phyloP scores from a whole-genome alignment of 2,329 filamentous ascomycete species.

The Xylariaceae sp. region DNA sequence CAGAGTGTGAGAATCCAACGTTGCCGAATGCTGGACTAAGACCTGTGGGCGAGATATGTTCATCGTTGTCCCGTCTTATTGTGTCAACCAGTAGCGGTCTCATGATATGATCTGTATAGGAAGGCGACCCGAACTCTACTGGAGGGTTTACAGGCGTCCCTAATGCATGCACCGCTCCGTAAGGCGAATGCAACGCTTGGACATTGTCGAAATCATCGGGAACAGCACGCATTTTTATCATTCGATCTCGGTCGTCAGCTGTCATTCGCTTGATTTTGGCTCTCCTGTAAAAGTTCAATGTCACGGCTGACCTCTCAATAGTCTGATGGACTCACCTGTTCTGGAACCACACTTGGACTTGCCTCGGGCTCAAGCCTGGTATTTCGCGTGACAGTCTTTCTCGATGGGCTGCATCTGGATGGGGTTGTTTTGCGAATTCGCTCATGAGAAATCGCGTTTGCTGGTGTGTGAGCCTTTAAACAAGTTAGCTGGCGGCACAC shows the following conservation, averaged over 20 bases:
- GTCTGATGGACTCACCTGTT: conserved; percentile 66
- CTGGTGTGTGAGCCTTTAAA: conserved; percentile 78
- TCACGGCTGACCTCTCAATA: not conserved
- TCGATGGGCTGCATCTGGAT: conserved; percentile 87
- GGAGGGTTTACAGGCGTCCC: conserved; percentile 48
- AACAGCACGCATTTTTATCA: conserved; percentile 70
- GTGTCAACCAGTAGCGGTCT: conserved; percentile 67
- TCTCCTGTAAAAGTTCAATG: conserved; percentile 44
- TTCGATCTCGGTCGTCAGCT: conserved; percentile 66
- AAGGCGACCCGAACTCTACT: conserved; percentile 46
- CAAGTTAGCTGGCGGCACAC: conserved; percentile 33
- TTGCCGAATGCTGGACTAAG: conserved; percentile 66
- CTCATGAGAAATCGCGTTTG: conserved; percentile 98
- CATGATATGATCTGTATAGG: conserved; percentile 61
- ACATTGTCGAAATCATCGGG: conserved; percentile 70
- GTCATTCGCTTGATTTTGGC: conserved; percentile 71
- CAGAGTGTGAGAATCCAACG: conserved; percentile 60
- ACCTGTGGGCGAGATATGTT: conserved; percentile 64
- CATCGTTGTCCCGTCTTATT: conserved; percentile 60
- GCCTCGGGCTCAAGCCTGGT: conserved; percentile 82
- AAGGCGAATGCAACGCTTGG: conserved; percentile 65
- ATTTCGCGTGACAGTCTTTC: conserved; percentile 87
- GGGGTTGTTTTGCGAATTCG: conserved; percentile 91
- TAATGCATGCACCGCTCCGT: conserved; percentile 58
- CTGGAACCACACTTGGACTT: conserved; percentile 98